phyloP scores from a whole-genome alignment of 345 rosid species.

The Geranium brycei region DNA sequence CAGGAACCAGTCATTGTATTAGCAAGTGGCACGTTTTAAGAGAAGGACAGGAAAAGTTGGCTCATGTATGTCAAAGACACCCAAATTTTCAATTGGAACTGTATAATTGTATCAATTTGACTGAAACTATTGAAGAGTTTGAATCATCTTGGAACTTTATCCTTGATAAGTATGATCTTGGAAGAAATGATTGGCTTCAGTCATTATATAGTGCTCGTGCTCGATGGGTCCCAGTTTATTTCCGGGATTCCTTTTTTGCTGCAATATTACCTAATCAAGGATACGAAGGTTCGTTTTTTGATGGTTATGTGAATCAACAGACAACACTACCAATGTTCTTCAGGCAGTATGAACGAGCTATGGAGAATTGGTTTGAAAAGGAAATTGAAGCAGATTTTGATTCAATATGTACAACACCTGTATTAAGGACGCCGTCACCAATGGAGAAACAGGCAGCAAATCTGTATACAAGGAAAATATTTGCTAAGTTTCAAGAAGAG shows the following conservation, averaged over 20 bases:
- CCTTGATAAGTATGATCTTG: constrained; percentile 65
- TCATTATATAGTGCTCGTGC: constrained; percentile 66
- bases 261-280: constrained; percentile 54
- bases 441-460: constrained; percentile 93
- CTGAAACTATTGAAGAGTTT: constrained; percentile 84
- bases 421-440: constrained; percentile 87
- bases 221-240: constrained; percentile 85
- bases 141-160: constrained; percentile 73
- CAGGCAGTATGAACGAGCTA: constrained; percentile 87
- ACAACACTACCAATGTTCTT: constrained; percentile 81
- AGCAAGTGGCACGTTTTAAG: constrained; percentile 83
- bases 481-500: constrained; percentile 89
- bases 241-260: constrained; percentile 81
- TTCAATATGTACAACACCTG: constrained; percentile 57
- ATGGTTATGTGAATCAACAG: constrained; percentile 83
- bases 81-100: constrained; percentile 73
- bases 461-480: constrained; percentile 59
- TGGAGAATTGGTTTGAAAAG: constrained; percentile 74
- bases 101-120: constrained; percentile 77
- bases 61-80: constrained; percentile 54
- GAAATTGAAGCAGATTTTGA: constrained; percentile 84
- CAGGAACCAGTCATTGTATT: constrained; percentile 71
- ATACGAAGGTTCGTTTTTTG: constrained; percentile 59
- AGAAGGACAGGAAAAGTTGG: constrained; percentile 85
- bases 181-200: constrained; percentile 77